Base-by-base conservation (phyloP, 495 filamentous ascomycete species). In the Xylaria castorea region DNA sequence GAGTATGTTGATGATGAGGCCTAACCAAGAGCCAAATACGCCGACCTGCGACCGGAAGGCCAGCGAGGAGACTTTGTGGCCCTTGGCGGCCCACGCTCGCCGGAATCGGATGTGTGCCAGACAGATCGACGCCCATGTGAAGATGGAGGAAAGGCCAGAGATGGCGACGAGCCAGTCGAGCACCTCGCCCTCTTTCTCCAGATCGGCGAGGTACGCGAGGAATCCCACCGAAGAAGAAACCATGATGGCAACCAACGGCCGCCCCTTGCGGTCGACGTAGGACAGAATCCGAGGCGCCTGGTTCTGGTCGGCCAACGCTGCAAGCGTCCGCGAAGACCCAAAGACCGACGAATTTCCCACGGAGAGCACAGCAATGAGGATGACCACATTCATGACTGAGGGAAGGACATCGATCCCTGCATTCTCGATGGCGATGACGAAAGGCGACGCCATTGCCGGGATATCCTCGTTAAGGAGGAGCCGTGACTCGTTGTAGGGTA, bases 51-150 rank as follows among this genome's bases (percentile, higher is more conserved):
- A 92, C 14, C 78, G 83, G 86, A 94, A 99, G 2, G 94, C 90
- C 18, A 99, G 82, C 71, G 97, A 93, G 46, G 91, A 82, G 18
- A 95, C 82, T 12, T 80, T 84, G 79, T 93, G 90, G 64, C 92
- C 92, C 69, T 93, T 89, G 1, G 85, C 66, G 20, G 82, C 83
- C 94, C 93, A 97, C 12, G 89, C 94, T 2, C 83, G 82, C 46
- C 95, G 94, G 87, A 98, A 98, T 38, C 95, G 93, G 81, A 98
- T 97, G 81, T 98, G 95, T 0, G 89, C 86, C 0, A 96, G 83
- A 77, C 94, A 97, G 80, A 98, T 93, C 51, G 92, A 94, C 64
- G 90, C 91, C 95, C 95, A 98, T 46, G 95, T 97, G 84, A 98
- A 93, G 82, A 98, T 91, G 27, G 92, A 92, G 0, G 92, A 94